These are phyloP conservation scores for Globisporangium rhizosaccharum DNA, from an alignment of 352 stramenopile species.

Conservation along the genomic window DNA sequence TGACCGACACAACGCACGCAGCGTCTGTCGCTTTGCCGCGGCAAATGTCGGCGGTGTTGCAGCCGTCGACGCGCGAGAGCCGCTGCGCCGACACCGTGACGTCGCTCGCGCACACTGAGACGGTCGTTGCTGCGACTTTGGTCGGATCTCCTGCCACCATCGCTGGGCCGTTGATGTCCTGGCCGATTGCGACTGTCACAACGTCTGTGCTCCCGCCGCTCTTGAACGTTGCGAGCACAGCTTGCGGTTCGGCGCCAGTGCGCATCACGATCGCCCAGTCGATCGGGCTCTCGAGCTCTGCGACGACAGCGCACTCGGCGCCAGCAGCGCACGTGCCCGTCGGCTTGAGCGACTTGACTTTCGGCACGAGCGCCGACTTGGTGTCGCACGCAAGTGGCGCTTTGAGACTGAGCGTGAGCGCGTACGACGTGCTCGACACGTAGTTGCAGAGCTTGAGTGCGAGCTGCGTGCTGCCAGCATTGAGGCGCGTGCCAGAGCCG, in stretches of 20 bases:
- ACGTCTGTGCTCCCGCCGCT: conserved; percentile 28
- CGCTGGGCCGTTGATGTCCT: conserved; percentile 25
- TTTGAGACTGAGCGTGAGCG: conserved; percentile 39
- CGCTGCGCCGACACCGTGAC: conserved; percentile 42
- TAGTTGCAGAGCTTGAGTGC: conserved; percentile 68
- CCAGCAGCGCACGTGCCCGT: conserved; percentile 24
- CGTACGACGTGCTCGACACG: conserved; percentile 28
- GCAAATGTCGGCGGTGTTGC: conserved; percentile 59
- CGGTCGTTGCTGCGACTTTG: conserved; percentile 2
- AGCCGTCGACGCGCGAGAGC: conserved; percentile 45
- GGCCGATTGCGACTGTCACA: conserved; percentile 43
- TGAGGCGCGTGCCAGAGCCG: conserved; percentile 23
- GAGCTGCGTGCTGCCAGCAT: conserved; percentile 33
- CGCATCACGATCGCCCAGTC: conserved; percentile 70
- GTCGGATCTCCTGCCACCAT: conserved; percentile 15
- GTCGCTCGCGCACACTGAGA: conserved; percentile 47
- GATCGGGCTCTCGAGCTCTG: conserved; percentile 35
- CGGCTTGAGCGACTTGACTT: conserved; percentile 25
- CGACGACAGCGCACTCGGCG: conserved; percentile 46
- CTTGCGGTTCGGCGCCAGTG: conserved; percentile 30
- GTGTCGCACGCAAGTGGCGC: conserved; percentile 44
- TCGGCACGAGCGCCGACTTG: conserved; percentile 30
- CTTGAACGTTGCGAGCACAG: conserved; percentile 46
- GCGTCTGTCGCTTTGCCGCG: conserved; percentile 35
- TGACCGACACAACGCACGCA: conserved; percentile 38